Conservation (phyloP, 2,329 filamentous ascomycete genomes). For the Pseudonectria buxi region DNA sequence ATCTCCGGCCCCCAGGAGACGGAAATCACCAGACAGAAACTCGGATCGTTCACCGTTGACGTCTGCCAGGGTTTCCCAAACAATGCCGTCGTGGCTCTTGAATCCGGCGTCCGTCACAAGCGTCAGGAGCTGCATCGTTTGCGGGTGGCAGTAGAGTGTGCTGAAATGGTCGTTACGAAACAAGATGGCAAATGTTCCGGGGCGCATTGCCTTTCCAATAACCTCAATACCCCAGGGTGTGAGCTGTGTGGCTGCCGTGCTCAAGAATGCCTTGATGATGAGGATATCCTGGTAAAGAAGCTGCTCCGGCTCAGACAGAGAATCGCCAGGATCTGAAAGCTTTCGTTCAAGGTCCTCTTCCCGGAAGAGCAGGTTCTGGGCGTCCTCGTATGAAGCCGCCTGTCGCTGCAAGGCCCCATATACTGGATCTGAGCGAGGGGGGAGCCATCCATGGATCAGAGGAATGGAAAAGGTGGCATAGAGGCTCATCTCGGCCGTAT, state of each 20-base stretch:
- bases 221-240: slow-evolving; percentile 74
- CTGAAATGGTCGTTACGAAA: slow-evolving; percentile 98
- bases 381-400: slow-evolving; percentile 83
- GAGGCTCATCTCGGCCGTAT: slow-evolving; percentile 80
- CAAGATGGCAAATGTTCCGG: slow-evolving; percentile 79
- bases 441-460: slow-evolving; percentile 89
- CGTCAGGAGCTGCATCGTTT: slow-evolving; percentile 67
- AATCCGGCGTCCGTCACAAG: slow-evolving; percentile 93
- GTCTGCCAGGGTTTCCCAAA: slow-evolving; percentile 92
- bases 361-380: slow-evolving; percentile 79
- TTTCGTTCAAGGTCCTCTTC: slow-evolving; percentile 86
- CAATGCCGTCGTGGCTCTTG: slow-evolving; percentile 77
- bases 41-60: slow-evolving; percentile 77
- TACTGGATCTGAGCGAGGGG: slow-evolving; percentile 57
- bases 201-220: slow-evolving; percentile 61
- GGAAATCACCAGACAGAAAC: slow-evolving; percentile 87
- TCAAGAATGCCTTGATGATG: slow-evolving; percentile 77
- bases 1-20: slow-evolving; percentile 58
- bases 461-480: slow-evolving; percentile 87
- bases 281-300: slow-evolving; percentile 74
- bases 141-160: slow-evolving; percentile 82
- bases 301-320: slow-evolving; percentile 67
- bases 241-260: slow-evolving; percentile 75
- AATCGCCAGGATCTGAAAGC: slow-evolving; percentile 38
- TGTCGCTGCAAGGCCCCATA: slow-evolving; percentile 65